Conservation (phyloP, 169 alveolate genomes). For the Eimeria falciformis region DNA sequence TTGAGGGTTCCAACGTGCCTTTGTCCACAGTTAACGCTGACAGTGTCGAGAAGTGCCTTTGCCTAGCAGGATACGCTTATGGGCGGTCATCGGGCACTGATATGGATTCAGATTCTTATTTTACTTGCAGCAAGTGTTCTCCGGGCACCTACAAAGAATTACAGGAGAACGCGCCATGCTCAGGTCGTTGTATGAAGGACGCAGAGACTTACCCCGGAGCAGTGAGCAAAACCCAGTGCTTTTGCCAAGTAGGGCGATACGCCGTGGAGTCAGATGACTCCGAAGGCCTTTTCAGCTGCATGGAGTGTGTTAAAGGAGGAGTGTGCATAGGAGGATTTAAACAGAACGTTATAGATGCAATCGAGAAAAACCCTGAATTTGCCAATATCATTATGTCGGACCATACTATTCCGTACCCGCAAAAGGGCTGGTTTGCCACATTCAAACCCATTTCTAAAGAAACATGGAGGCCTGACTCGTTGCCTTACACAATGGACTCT, state of each 20-base stretch:
- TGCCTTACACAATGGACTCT: constrained; percentile 20
- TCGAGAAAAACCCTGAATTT: constrained; percentile 70
- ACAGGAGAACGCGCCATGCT: constrained; percentile 78
- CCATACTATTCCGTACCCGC: constrained; percentile 78
- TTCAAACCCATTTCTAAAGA: constrained; percentile 53
- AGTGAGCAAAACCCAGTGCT: constrained; percentile 77
- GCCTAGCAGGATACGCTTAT: constrained; percentile 76
- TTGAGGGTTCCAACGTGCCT: constrained; percentile 77
- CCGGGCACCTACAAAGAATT: constrained; percentile 78
- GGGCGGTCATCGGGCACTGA: constrained; percentile 46
- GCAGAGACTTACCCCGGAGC: constrained; percentile 81
- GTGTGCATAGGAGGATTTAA: constrained; percentile 80
- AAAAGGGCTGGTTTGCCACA: constrained; percentile 75
- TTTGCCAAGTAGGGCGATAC: constrained; percentile 79
- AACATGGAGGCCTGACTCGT: constrained; percentile 44
- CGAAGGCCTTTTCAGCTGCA: constrained; percentile 71
- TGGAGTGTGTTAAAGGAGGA: constrained; percentile 77
- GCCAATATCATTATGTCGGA: constrained; percentile 72
- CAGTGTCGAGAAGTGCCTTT: constrained; percentile 78
- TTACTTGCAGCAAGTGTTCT: constrained; percentile 73
- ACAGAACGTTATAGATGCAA: constrained; percentile 51
- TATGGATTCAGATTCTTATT: constrained; percentile 9
- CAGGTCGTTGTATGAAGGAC: constrained; percentile 78
- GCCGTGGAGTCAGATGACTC: constrained; percentile 71
- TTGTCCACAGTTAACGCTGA: constrained; percentile 76